Base-by-base conservation (phyloP, 2,329 filamentous ascomycete species). In the Spiromastix sp. region DNA sequence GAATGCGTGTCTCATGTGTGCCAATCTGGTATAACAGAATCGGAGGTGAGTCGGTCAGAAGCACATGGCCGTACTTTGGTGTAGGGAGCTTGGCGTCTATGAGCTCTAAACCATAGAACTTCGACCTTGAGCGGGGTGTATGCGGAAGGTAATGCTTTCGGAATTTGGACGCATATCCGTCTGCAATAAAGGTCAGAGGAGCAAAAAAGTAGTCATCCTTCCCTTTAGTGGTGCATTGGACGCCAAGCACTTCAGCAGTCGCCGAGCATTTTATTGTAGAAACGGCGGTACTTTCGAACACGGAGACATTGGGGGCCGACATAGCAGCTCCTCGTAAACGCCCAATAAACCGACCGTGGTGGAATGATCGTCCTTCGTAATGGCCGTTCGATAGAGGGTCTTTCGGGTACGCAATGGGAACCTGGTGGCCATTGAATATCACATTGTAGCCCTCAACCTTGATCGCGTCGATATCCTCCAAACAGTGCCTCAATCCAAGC, bases 1-100 rank as follows among this genome's bases (percentile, higher is more conserved):
- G 73, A 9, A 81, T 83, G 45, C 91, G 78, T 1, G 91, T 98
- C 64, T 96, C 91, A 63, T 82, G 87, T 4, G 85, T 82, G 53
- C 91, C 89, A 55, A 98, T 98, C 64, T 96, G 91, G 67, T 98
- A 98, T 39, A 98, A 74, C 16, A 98, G 77, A 21, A 94, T 77
- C 1, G 91, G 89, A 0, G 77, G 67, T 30, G 75, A 72, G 44
- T 84, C 74, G 49, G 80, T 80, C 42, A 98, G 81, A 36, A 95
- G 70, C 45, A 98, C 89, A 59, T 93, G 86, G 13, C 89, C 91
- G 56, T 85, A 84, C 42, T 77, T 67, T 2, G 78, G 74, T 34
- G 73, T 68, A 2, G 86, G 85, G 7, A 96, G 73, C 16, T 79
- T 71, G 38, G 83, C 85, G 57, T 96, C 87, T 52, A 91, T 83